Percentiles rank a stretch among this genome's conserved stretches.
phyloP scores from a whole-genome alignment of 2,329 filamentous ascomycete genomes.

The Alternaria burnsii region DNA sequence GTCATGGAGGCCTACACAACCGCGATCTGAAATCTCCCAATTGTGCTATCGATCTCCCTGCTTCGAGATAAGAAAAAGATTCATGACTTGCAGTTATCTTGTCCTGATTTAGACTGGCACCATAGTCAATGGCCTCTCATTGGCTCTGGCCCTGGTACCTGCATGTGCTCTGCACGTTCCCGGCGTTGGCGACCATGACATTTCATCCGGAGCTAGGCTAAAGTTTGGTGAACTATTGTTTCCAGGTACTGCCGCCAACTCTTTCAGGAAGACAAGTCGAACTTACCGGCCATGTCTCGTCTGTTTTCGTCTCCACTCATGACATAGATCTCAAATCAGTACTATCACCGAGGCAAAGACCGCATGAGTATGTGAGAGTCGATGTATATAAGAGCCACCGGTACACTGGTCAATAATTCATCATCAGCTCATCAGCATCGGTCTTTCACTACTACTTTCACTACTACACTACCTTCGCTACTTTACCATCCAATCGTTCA shows the following conservation, averaged over 20 bases:
- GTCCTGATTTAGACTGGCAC: neutral
- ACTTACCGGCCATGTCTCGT: slow-evolving; percentile 1
- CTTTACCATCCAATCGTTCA: slow-evolving; percentile 11
- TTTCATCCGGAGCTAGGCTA: slow-evolving; percentile 13
- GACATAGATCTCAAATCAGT: slow-evolving; percentile 15
- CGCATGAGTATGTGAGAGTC: neutral
- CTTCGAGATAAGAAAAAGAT: neutral
- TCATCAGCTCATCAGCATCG: slow-evolving; percentile 14
- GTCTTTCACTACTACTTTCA: slow-evolving; percentile 13
- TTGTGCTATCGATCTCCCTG: neutral
- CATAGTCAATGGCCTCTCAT: neutral
- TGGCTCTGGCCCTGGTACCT: slow-evolving; percentile 4
- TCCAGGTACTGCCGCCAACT: slow-evolving; percentile 10
- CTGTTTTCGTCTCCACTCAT: slow-evolving; percentile 9
- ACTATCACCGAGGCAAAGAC: slow-evolving; percentile 1
- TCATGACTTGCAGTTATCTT: neutral
- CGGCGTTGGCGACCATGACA: slow-evolving; percentile 15
- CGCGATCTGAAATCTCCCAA: neutral
- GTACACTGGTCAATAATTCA: neutral
- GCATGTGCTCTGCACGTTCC: slow-evolving; percentile 13
- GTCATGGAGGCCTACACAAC: neutral
- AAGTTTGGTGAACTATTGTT: slow-evolving; percentile 17
- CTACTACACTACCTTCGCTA: slow-evolving; percentile 2
- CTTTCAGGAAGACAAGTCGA: slow-evolving; percentile 10
- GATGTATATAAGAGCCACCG: slow-evolving; percentile 13